Base-by-base conservation (phyloP, 139 green algal genomes). In the Asterochloris erici region DNA sequence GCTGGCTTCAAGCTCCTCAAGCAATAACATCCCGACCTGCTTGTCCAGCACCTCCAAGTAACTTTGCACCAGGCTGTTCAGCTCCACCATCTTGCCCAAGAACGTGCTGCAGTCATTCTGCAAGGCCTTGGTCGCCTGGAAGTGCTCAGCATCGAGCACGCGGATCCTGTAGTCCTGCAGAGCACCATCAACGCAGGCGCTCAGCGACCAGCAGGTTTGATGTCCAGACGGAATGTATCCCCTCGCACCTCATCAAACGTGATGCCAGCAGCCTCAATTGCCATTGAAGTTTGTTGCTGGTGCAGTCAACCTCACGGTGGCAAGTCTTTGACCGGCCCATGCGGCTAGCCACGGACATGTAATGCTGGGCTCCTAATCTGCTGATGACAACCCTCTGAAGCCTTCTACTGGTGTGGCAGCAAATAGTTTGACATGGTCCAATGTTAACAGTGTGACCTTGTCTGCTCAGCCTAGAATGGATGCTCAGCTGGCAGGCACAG, bases 41-140 rank as follows among this genome's bases (percentile, higher is more conserved):
- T 80, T 68, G 76, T 80, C 76, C 29, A 80, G 61, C 12, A 70
- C 14, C 10, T 80, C 60, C 21, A 80, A 54, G 24, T 80, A 80
- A 14, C 54, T 69, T 13, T 60, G 38, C 60, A 80, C 76, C 14
- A 80, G 76, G 76, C 60, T 62, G 38, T 69, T 80, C 23, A 80
- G 76, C 54, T 80, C 60, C 60, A 60, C 76, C 13, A 80, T 62
- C 23, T 80, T 80, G 23, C 24, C 38, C 17, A 62, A 69, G 24
- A 80, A 21, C 29, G 47, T 80, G 38, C 24, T 14, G 23, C 76
- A 80, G 23, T 29, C 24, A 24, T 80, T 61, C 47, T 80, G 76
- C 61, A 80, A 64, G 13, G n/a, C 60, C 23, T 80, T 61, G 0
- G 76, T 80, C 26, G 76, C 76, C 54, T 80, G 60, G 47, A 70